Evolutionary conservation across 2,329 filamentous ascomycete genomes (phyloP).

Genomic region (Trichocomaceae sp.): DNA sequence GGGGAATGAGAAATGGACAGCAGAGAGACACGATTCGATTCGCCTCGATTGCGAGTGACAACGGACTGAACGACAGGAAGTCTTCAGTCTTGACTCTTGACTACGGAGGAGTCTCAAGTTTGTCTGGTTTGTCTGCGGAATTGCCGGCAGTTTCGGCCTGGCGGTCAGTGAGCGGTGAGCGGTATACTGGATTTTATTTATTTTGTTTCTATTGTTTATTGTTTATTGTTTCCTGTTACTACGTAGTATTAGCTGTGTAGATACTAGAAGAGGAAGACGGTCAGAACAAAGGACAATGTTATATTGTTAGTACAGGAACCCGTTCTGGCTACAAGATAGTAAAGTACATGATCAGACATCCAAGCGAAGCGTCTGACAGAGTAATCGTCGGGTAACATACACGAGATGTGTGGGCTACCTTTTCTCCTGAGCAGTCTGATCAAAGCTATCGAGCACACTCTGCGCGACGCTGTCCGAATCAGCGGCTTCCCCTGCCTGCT

Average conservation of each 20-base stretch:
- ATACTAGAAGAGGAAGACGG: neutral
- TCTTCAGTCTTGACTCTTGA: neutral
- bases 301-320: conserved; percentile 7
- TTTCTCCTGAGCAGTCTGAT: conserved; percentile 33
- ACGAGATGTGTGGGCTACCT: conserved; percentile 18
- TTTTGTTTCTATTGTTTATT: no score
- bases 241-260: conserved; percentile 4
- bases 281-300: neutral
- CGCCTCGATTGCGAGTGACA: neutral
- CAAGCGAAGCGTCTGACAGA: neutral
- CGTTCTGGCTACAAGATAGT: conserved; percentile 1
- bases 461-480: conserved; percentile 36
- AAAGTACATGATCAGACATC: neutral
- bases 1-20: no score
- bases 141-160: neutral
- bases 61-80: no score
- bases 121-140: no score
- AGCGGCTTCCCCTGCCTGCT: conserved; percentile 28
- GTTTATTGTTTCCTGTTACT: neutral
- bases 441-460: conserved; percentile 45
- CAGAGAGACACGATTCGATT: neutral
- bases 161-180: neutral
- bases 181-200: no score
- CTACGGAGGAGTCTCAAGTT: no score
- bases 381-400: neutral